phyloP scores from a whole-genome alignment of 345 rosid species.

The Acer campestre region DNA sequence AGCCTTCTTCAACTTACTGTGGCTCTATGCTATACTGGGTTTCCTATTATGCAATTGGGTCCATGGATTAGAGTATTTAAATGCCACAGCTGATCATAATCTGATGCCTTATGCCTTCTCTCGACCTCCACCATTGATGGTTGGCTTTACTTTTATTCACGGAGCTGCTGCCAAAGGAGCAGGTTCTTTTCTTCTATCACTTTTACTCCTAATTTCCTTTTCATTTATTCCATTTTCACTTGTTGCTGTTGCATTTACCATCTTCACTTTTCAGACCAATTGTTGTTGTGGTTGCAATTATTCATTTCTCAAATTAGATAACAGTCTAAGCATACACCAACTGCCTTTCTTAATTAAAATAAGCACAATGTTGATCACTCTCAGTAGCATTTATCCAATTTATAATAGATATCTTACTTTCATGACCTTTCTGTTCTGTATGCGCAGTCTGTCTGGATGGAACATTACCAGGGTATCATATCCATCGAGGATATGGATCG shows the following conservation, averaged over 20 bases:
- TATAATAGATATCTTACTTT: background rate
- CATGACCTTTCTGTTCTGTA: background rate
- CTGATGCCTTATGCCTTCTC: conserved; percentile 11
- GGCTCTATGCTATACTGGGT: conserved; percentile 13
- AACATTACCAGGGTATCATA: conserved; percentile 72
- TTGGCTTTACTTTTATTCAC: conserved; percentile 30
- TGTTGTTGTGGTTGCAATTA: background rate
- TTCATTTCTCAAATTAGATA: background rate
- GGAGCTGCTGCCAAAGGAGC: conserved; percentile 45
- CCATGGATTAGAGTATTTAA: conserved; percentile 22
- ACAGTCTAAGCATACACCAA: background rate
- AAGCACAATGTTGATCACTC: background rate
- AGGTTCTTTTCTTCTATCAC: conserved; percentile 13
- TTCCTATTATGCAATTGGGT: conserved; percentile 22
- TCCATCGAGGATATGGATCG: conserved; percentile 68
- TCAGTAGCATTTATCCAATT: background rate
- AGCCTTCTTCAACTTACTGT: background rate
- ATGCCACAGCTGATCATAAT: conserved; percentile 16
- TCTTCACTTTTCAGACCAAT: background rate
- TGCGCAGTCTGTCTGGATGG: conserved; percentile 75
- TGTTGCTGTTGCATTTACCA: background rate
- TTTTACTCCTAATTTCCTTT: background rate
- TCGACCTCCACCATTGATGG: conserved; percentile 30
- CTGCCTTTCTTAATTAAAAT: background rate
- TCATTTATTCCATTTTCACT: background rate